A percentile compares a stretch with the other conserved stretches of the same genome.
Evolutionary conservation across 2,329 filamentous ascomycete species (phyloP).

Genomic region (Arthroderma sp.): DNA sequence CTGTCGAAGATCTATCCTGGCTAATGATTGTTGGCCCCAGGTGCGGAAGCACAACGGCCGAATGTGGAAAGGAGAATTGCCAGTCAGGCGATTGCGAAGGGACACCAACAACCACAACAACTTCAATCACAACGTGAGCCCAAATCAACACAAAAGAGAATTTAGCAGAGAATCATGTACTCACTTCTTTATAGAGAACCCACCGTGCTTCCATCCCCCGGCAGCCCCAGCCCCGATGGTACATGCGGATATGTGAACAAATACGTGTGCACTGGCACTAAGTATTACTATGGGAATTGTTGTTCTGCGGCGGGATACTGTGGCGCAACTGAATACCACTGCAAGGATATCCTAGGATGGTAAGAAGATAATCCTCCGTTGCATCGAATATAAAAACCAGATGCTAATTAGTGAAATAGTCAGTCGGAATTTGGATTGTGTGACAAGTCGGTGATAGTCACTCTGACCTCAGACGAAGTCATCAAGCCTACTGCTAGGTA

Average conservation of each 20-base stretch:
- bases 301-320: slow-evolving; percentile 5
- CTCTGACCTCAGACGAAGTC: not conserved
- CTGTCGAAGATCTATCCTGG: not conserved
- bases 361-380: not conserved
- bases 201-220: not conserved
- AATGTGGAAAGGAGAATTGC: slow-evolving; percentile 1
- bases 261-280: slow-evolving; percentile 2
- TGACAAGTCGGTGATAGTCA: not conserved
- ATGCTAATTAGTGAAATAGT: not conserved
- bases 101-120: not conserved
- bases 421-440: not conserved
- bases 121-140: slow-evolving; percentile 1
- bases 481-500: no score
- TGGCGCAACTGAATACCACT: not conserved
- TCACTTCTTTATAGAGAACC: not conserved
- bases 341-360: slow-evolving; percentile 4
- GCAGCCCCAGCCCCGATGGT: slow-evolving; percentile 1
- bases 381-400: no score
- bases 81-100: slow-evolving; percentile 1
- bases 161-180: no score
- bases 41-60: slow-evolving; percentile 1
- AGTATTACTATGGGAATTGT: slow-evolving; percentile 2
- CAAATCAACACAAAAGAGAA: no score
- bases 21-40: not conserved
- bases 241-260: slow-evolving; percentile 4